Base-by-base conservation (phyloP, 257 asterid species). In the Haberlea rhodopensis region DNA sequence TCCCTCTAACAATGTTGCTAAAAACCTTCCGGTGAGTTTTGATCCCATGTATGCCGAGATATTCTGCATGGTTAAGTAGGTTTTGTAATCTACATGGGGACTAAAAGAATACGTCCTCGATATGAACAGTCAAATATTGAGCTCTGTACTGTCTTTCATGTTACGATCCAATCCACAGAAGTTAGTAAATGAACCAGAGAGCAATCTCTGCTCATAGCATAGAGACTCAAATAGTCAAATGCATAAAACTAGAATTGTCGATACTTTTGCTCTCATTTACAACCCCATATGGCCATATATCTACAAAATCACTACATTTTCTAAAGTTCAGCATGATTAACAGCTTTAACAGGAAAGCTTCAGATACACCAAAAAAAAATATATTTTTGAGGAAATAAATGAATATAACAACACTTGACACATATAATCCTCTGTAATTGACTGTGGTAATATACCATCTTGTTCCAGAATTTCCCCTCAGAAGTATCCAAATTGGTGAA, bases 41-140 rank as follows among this genome's bases (percentile, higher is more conserved):
- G 95, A 82, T 71, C 99, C 95, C 85, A 86, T 78, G 60, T 94
- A 89, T 18, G 97, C 97, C 0, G 95, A 87, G 37, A 87, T 90
- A 60, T 74, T 90, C 97, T 92, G 89, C 84, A 72, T 24, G 6
- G 16, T 56, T 20, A 7, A 51, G 27, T 10, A 22, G 67, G 57
- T 8, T 28, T 54, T n/a, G 46, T 24, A 23, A 10, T 31, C 11
- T 10, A 60, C 45, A 34, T 22, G 28, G 32, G 32, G 11, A 8
- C 46, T 2, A 22, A 13, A 37, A 43, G 20, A 43, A 43, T 20
- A 43, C 0, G 51, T 43, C 13, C 46, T 37, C 11, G n/a, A 37
- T 37, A 11, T 37, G 3, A 37, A 11, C 5, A n/a, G 46, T 37
- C 11, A 11, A 3, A 18, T 4, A 15, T 43, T 4, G 8, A 40